A percentile compares a stretch with the other conserved stretches of the same genome.
phyloP scores from a whole-genome alignment of 2,329 filamentous ascomycete species.

The Apiospora arundinis region DNA sequence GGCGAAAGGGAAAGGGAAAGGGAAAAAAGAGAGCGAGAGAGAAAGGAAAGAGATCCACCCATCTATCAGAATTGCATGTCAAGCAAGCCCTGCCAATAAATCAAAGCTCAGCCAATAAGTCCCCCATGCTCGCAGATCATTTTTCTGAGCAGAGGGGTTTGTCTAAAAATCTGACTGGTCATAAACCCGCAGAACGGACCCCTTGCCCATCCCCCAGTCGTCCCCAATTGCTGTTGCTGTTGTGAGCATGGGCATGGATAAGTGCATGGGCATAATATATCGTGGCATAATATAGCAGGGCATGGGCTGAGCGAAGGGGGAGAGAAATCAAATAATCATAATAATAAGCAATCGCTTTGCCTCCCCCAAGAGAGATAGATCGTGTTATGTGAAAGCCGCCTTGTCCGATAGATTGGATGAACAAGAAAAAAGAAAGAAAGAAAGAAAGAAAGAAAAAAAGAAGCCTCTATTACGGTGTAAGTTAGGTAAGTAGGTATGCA shows the following conservation, averaged over 20 bases:
- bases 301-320: background rate
- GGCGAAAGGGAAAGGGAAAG: background rate
- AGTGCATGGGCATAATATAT: background rate
- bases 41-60: background rate
- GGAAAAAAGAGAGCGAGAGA: background rate
- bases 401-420: background rate
- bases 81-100: conserved; percentile 16
- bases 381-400: background rate
- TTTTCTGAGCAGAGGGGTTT: conserved; percentile 21
- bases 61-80: conserved; percentile 15
- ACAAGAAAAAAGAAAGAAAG: background rate
- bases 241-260: background rate
- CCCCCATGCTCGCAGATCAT: conserved; percentile 16
- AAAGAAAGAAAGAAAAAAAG: background rate
- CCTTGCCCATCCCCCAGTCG: conserved; percentile 10
- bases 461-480: background rate
- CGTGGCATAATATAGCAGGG: background rate
- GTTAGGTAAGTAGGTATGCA: no score
- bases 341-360: background rate
- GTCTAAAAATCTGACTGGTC: conserved; percentile 24
- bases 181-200: background rate
- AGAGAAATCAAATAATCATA: background rate
- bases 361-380: background rate
- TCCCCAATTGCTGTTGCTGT: background rate
- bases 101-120: background rate